Conservation (phyloP, 2,329 filamentous ascomycete species). For the Stachybotrys echinatus region DNA sequence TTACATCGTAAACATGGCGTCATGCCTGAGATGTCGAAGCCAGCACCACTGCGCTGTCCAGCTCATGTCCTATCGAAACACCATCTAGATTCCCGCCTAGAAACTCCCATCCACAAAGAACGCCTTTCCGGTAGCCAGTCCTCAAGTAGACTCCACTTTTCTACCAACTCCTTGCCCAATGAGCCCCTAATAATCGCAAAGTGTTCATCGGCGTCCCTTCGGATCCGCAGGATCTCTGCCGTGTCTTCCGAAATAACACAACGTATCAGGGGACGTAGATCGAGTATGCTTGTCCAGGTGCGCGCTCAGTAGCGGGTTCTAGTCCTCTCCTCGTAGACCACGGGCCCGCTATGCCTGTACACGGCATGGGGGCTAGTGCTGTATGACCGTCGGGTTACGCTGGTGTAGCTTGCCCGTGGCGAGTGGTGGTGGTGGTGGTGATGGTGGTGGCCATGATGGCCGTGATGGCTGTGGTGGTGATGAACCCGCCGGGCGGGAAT, state of each 20-base stretch:
- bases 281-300: background rate
- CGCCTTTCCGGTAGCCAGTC: background rate
- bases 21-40: too few relatives aligned
- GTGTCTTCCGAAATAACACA: too few relatives aligned
- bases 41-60: too few relatives aligned
- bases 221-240: background rate
- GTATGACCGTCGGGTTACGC: slow-evolving; percentile 30
- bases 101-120: background rate
- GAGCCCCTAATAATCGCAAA: background rate
- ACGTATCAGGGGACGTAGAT: background rate
- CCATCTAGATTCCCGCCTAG: background rate
- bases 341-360: slow-evolving; percentile 29
- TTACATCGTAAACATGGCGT: too few relatives aligned
- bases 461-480: slow-evolving; percentile 22
- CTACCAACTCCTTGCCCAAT: background rate
- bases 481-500: slow-evolving; percentile 37
- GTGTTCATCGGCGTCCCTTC: background rate
- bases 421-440: slow-evolving; percentile 27
- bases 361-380: slow-evolving; percentile 35
- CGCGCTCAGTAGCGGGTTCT: slow-evolving; percentile 21
- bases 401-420: slow-evolving; percentile 38
- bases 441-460: slow-evolving; percentile 25
- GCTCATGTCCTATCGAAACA: too few relatives aligned
- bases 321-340: slow-evolving; percentile 36
- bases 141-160: background rate